Conservation (phyloP, 208 protist genomes). For the Kentomonas sorsogonicus region DNA sequence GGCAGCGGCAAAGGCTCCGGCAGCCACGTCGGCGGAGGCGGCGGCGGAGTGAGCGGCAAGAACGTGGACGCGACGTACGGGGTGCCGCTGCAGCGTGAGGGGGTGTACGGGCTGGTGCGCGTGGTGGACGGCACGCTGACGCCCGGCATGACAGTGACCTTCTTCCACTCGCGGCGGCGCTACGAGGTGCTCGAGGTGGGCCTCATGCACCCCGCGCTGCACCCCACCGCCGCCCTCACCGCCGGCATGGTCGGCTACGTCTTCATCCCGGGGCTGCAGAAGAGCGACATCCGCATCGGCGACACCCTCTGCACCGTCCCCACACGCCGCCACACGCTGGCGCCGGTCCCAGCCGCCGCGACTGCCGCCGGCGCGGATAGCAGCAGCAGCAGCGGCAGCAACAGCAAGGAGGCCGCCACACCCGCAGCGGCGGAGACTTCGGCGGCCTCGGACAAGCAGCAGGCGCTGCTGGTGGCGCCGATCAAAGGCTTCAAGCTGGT, state of each 20-base stretch:
- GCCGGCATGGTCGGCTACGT: slow-evolving; percentile 96
- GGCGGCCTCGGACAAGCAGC: neutral
- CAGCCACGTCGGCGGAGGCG: slow-evolving; percentile 2
- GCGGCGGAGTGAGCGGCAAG: slow-evolving; percentile 2
- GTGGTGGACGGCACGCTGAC: slow-evolving; percentile 90
- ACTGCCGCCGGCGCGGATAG: neutral
- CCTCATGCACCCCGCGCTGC: slow-evolving; percentile 90
- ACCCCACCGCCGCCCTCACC: slow-evolving; percentile 67
- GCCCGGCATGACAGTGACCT: slow-evolving; percentile 52
- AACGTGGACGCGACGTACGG: slow-evolving; percentile 12
- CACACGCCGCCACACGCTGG: slow-evolving; percentile 43
- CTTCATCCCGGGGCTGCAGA: slow-evolving; percentile 68
- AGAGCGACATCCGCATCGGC: slow-evolving; percentile 90
- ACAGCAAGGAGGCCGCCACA: neutral
- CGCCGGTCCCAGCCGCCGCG: too few species aligned
- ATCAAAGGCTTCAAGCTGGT: slow-evolving; percentile 78
- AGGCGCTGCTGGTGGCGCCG: slow-evolving; percentile 27
- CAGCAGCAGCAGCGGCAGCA: slow-evolving; percentile 2
- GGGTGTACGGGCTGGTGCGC: slow-evolving; percentile 79
- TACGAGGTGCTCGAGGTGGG: slow-evolving; percentile 93
- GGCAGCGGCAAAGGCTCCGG: neutral
- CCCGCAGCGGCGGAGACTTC: neutral
- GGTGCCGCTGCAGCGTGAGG: slow-evolving; percentile 22
- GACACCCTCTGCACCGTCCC: slow-evolving; percentile 91
- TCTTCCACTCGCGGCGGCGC: slow-evolving; percentile 46